Evolutionary conservation across 208 protist species (phyloP), one percentile per base, ranked within the genome.

Genomic region (Jaenimonas drosophilae): DNA sequence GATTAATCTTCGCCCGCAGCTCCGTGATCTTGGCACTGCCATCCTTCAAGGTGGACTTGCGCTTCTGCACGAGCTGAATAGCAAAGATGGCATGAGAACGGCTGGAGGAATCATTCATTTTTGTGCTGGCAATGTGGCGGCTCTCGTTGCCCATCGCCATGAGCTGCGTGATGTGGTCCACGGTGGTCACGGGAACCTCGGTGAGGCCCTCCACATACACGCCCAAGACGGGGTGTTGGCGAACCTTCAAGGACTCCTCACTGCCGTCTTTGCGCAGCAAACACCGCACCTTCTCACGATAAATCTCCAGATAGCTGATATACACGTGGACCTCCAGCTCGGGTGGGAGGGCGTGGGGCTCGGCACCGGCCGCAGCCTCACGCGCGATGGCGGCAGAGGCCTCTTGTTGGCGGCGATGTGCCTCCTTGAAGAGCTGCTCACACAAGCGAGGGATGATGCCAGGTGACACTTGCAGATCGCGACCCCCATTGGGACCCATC

Each of bases 1-100:
- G 74, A 51, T 94, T 92, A 54, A 91, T 79, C 31, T 78, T 81
- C 2, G 72, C 46, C 1, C 78, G 59, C 3, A 86, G 48, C 41
- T 84, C 70, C 4, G 70, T 87, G 21, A 65, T 65, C 14, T 46
- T 48, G 11, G 31, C 49, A 16, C 12, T 31, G 4, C 50, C 70
- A 16, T 50, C 36, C 19, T 57, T 57, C 39, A 62, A 60, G 5
- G 26, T 59, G 29, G 49, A 47, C 9, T 29, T 59, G 16, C 57
- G 50, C 33, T 68, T 67, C 46, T 88, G 77, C 11, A 86, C 27
- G 9, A 96, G 43, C 31, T 69, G 63, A 27, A 99, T 64, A 2
- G 80, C 51, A 57, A 99, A 98, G 38, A 99, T 96, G 21, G 96
- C 96, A 66, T 99, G 97, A 2, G 95, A 97, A 25, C 97, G 75